Base-by-base conservation (phyloP, 352 stramenopile genomes). In the Plasmopara muralis region DNA sequence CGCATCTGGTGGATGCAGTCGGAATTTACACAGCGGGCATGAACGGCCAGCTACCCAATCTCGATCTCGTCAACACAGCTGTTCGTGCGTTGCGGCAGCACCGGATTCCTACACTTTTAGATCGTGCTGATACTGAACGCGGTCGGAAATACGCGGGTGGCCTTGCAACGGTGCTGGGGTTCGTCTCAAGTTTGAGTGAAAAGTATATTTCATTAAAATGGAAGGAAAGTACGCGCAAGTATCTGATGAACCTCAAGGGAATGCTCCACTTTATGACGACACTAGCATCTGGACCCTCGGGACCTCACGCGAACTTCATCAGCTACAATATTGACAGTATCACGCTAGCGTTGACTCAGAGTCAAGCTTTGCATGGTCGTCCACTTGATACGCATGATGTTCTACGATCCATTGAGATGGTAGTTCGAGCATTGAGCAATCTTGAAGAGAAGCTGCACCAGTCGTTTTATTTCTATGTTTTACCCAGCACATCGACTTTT, bases 361-460 rank as follows among this genome's bases (percentile, higher is more conserved):
- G 35, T 29, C 34, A 12, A 14, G 13, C 5, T 34, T 62, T 49
- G 31, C 51, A 34, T 29, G 45, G 61, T 9, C 66, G 47, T 34
- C 37, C 37, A 40, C 60, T 81, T 28, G 55, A 58, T 15, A 47
- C 72, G 4, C 66, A 62, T 5, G 67, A 70, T 6, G 50, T 78
- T 4, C 53, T 91, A 9, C 74, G 77, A 6, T 66, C 77, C 2
- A 52, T 87, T 15, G 83, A 90, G 50, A 69, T 86, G 43, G 52
- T 87, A 9, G 52, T 94, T 20, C 83, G 85, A 9, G 76, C 79
- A 6, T 52, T 95, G 18, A 95, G 85, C 68, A 95, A 95, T 50
- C 33, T 92, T 38, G 85, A 94, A 54, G 83, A 94, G 55, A 93
- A 94, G 46, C 62, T 95, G 8, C 83, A 95, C 48, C 83, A 93